Conservation (phyloP, 2,329 filamentous ascomycete species). For the Scedosporium apiospermum region DNA sequence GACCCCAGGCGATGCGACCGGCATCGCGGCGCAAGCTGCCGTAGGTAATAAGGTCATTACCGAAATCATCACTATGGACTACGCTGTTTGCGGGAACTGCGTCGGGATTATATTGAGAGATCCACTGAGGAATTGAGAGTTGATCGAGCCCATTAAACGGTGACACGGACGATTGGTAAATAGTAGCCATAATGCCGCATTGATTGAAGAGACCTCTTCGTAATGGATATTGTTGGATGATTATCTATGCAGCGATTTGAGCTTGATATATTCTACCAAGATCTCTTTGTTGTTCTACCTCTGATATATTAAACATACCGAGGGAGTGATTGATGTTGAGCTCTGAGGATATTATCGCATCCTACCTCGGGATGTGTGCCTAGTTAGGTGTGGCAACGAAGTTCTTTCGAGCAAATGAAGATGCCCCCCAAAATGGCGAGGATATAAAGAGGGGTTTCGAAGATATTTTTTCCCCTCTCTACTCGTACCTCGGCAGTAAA, state of each 20-base stretch:
- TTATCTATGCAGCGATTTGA: neutral
- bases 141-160: neutral
- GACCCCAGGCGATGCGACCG: neutral
- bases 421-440: too few relatives aligned
- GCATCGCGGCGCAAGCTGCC: neutral
- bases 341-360: neutral
- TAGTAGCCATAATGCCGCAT: neutral
- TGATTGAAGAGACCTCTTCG: neutral
- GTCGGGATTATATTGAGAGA: conserved; percentile 1
- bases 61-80: neutral
- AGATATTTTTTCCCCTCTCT: too few relatives aligned
- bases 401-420: too few relatives aligned
- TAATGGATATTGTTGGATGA: neutral
- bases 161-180: neutral
- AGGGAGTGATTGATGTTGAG: neutral
- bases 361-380: neutral
- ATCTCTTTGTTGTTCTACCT: neutral
- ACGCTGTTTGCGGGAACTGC: neutral
- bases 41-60: neutral
- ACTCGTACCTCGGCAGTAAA: too few relatives aligned
- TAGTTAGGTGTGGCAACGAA: neutral
- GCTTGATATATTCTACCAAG: neutral
- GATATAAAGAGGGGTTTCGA: too few relatives aligned
- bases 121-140: neutral
- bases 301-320: neutral